These are phyloP conservation scores for Lecanoromycetidae sp. DNA, from an alignment of 2,329 filamentous ascomycete genomes.

Conservation along the genomic window DNA sequence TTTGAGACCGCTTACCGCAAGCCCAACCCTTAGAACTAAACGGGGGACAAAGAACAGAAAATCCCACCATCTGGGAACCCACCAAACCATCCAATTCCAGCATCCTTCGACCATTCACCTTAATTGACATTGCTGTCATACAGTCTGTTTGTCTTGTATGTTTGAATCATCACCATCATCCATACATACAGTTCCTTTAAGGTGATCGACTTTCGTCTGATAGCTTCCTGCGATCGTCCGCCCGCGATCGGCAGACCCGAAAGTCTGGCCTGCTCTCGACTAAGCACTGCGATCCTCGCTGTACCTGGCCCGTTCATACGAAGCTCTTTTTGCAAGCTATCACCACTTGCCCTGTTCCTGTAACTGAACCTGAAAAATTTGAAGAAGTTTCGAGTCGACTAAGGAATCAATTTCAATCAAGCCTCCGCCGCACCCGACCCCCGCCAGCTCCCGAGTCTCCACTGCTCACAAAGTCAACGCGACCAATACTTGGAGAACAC, in stretches of 20 bases:
- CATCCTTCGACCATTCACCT: background rate
- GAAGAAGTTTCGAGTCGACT: no score
- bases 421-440: no score
- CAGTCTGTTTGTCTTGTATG: background rate
- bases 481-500: background rate
- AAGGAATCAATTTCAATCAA: no score
- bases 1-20: constrained; percentile 12
- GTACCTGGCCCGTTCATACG: background rate
- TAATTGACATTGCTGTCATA: background rate
- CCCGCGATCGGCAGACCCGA: constrained; percentile 15
- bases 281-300: constrained; percentile 6
- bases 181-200: background rate
- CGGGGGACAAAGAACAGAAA: constrained; percentile 7
- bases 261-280: constrained; percentile 8
- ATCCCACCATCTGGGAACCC: background rate
- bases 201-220: constrained; percentile 3
- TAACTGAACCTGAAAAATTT: no score
- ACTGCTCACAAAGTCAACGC: background rate
- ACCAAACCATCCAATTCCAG: background rate
- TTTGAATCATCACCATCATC: background rate
- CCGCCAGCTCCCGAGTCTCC: background rate
- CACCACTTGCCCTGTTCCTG: no score
- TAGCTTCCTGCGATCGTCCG: constrained; percentile 12
- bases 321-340: constrained; percentile 2
- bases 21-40: constrained; percentile 11